Conservation (phyloP, 2,329 filamentous ascomycete genomes). For the Albifimbria verrucaria region DNA sequence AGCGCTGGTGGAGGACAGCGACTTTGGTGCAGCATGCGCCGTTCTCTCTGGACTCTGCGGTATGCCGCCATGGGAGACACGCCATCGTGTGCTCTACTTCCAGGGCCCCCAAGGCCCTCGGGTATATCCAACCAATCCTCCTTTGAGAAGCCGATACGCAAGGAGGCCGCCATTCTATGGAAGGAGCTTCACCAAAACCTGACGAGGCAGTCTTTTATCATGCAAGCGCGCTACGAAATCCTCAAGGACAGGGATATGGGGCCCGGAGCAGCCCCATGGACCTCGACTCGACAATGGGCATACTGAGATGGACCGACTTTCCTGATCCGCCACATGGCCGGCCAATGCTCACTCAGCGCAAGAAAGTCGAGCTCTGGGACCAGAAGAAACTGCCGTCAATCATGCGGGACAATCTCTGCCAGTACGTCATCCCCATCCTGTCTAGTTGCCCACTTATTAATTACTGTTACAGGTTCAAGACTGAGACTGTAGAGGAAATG, state of each 20-base stretch:
- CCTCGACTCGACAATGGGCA: constrained; percentile 41
- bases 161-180: constrained; percentile 42
- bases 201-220: constrained; percentile 52
- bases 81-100: constrained; percentile 53
- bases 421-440: constrained; percentile 38
- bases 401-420: constrained; percentile 50
- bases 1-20: constrained; percentile 46
- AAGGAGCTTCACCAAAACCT: constrained; percentile 53
- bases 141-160: constrained; percentile 34
- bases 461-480: constrained; percentile 44
- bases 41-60: constrained; percentile 56
- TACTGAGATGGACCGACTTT: constrained; percentile 57
- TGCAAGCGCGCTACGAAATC: constrained; percentile 55
- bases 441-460: too few species aligned
- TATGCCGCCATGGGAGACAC: constrained; percentile 48
- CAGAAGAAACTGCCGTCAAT: constrained; percentile 45
- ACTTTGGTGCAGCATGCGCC: constrained; percentile 45
- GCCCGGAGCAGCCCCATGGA: constrained; percentile 27
- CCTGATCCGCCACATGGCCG: constrained; percentile 52
- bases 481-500: constrained; percentile 51
- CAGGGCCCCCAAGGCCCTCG: constrained; percentile 42
- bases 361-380: constrained; percentile 54
- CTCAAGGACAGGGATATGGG: constrained; percentile 45
- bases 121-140: constrained; percentile 42
- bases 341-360: constrained; percentile 48